These are phyloP conservation scores for Pyrenula massariospora DNA, from an alignment of 495 filamentous ascomycete species.

Conservation along the genomic window DNA sequence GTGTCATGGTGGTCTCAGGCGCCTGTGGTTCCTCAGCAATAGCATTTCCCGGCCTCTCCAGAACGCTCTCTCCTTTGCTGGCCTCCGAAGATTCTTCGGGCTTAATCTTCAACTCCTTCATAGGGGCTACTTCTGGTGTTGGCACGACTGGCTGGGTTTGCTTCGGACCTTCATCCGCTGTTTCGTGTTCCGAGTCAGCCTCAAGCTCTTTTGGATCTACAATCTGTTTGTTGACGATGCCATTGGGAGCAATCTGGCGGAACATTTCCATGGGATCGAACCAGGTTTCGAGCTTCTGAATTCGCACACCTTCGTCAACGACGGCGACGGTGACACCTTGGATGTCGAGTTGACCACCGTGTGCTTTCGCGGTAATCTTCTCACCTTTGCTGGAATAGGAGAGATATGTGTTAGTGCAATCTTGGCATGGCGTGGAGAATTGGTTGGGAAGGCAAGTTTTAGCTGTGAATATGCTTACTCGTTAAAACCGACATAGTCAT, in stretches of 20 bases:
- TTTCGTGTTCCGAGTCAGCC: neutral
- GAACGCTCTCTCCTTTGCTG: constrained; percentile 5
- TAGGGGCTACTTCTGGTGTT: neutral
- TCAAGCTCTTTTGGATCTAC: constrained; percentile 3
- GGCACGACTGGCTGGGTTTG: neutral
- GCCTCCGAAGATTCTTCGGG: neutral
- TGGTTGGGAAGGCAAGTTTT: neutral
- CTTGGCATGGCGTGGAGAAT: neutral
- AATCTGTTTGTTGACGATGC: constrained; percentile 26
- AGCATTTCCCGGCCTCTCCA: constrained; percentile 2
- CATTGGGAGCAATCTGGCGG: constrained; percentile 41
- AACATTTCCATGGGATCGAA: constrained; percentile 58
- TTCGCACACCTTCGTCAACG: constrained; percentile 44
- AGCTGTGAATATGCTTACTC: constrained; percentile 38
- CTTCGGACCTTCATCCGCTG: neutral
- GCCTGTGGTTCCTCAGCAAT: constrained; percentile 9
- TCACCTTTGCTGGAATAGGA: constrained; percentile 46
- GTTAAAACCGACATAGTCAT: constrained; percentile 50
- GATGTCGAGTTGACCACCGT: constrained; percentile 24
- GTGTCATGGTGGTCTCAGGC: constrained; percentile 12
- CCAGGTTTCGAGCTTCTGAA: constrained; percentile 47
- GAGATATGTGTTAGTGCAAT: too few relatives aligned
- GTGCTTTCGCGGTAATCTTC: constrained; percentile 40
- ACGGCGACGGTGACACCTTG: constrained; percentile 44
- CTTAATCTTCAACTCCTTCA: neutral